A percentile compares a stretch with the other conserved stretches of the same genome.
These are phyloP conservation scores for Hymenoscyphus fructigenus DNA, from an alignment of 2,329 filamentous ascomycete genomes.

Conservation along the genomic window DNA sequence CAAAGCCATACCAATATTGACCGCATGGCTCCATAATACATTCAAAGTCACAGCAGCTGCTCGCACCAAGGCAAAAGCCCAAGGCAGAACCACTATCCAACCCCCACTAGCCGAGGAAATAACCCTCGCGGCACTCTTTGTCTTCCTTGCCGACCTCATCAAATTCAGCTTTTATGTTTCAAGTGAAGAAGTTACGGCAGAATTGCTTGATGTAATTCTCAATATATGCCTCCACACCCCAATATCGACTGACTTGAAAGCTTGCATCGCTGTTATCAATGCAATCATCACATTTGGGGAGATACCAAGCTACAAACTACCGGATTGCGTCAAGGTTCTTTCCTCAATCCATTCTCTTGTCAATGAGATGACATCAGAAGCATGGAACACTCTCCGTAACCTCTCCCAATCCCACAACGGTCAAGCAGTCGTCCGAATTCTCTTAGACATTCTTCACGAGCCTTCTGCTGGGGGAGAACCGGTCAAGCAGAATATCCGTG, in stretches of 20 bases:
- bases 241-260: conserved; percentile 61
- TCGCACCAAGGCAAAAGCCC: conserved; percentile 47
- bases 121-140: conserved; percentile 63
- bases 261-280: conserved; percentile 67
- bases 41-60: conserved; percentile 55
- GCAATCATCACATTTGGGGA: conserved; percentile 70
- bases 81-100: conserved; percentile 37
- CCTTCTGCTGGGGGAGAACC: conserved; percentile 46
- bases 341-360: conserved; percentile 71
- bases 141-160: conserved; percentile 65
- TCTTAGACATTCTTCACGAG: conserved; percentile 61
- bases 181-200: conserved; percentile 58
- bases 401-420: conserved; percentile 73
- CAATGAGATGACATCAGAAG: conserved; percentile 55
- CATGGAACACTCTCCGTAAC: conserved; percentile 70
- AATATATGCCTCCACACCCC: conserved; percentile 68
- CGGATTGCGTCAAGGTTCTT: conserved; percentile 66
- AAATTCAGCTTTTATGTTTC: conserved; percentile 74
- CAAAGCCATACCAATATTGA: conserved; percentile 62
- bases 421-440: conserved; percentile 63
- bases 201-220: conserved; percentile 61
- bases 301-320: conserved; percentile 62
- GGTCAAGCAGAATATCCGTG: conserved; percentile 52
- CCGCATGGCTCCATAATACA: conserved; percentile 56
- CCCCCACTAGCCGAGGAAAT: conserved; percentile 52